Evolutionary conservation across 176 grass and related monocot genomes (phyloP).

Genomic region (Musa schizocarpa): DNA sequence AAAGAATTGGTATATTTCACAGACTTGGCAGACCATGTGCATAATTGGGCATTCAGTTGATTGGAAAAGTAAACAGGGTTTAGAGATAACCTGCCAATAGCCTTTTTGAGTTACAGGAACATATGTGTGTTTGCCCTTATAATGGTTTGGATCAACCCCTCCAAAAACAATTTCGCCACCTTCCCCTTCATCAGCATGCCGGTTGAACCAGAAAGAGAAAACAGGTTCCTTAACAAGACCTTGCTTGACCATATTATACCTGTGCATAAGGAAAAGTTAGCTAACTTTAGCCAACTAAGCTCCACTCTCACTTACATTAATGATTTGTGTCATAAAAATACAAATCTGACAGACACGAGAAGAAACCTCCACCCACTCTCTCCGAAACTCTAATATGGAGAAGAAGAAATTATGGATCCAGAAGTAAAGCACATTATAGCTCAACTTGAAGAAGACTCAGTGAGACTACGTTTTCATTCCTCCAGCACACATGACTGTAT

Average conservation of each 20-base stretch:
- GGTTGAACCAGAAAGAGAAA: conserved; percentile 95
- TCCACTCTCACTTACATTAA: neutral
- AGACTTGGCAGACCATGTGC: too few species aligned
- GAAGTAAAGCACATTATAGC: too few species aligned
- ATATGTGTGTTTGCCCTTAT: conserved; percentile 61
- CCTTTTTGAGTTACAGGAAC: conserved; percentile 73
- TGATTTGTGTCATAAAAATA: neutral
- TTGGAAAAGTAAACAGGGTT: neutral
- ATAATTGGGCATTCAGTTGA: neutral
- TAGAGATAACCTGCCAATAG: conserved; percentile 61
- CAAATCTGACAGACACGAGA: neutral
- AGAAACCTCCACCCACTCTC: too few species aligned
- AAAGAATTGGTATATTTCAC: neutral
- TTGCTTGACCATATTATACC: conserved; percentile 89
- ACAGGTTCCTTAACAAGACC: conserved; percentile 41
- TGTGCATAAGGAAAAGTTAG: conserved; percentile 4
- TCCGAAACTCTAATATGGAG: too few species aligned
- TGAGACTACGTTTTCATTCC: too few species aligned
- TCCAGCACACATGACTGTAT: too few species aligned
- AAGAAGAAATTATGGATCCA: too few species aligned
- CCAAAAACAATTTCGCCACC: conserved; percentile 96
- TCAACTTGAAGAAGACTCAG: too few species aligned
- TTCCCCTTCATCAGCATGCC: conserved; percentile 49
- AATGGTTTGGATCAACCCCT: conserved; percentile 55
- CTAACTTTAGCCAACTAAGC: neutral